Evolutionary conservation across 345 rosid species (phyloP).

Genomic region (Hevea brasiliensis): DNA sequence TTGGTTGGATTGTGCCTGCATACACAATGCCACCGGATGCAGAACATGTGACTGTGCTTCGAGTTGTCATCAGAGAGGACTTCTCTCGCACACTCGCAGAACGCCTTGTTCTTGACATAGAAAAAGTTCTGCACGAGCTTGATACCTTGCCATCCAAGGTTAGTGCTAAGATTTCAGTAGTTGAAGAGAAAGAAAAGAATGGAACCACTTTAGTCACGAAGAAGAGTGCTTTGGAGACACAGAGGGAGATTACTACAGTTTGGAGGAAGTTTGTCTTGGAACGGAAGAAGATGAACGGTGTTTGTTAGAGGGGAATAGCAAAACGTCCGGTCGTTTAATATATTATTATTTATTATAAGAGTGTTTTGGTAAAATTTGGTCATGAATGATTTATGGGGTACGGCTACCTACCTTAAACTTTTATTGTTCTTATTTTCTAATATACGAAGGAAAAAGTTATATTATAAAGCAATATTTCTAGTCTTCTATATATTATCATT

Average conservation of each 20-base stretch:
- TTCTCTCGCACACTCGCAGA: slow-evolving; percentile 32
- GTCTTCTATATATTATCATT: too few relatives aligned
- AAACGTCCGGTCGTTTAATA: neutral
- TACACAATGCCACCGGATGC: slow-evolving; percentile 38
- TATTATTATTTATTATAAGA: neutral
- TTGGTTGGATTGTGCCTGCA: slow-evolving; percentile 38
- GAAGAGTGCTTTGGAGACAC: slow-evolving; percentile 19
- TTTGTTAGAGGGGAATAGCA: neutral
- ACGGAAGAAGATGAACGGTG: slow-evolving; percentile 29
- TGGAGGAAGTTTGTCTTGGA: slow-evolving; percentile 30
- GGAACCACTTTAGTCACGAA: neutral
- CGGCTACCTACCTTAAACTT: too few relatives aligned
- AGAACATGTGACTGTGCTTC: slow-evolving; percentile 29
- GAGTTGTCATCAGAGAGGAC: slow-evolving; percentile 32
- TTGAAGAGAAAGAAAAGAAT: neutral
- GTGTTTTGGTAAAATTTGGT: neutral
- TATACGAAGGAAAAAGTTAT: too few relatives aligned
- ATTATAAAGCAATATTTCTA: too few relatives aligned
- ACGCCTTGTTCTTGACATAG: slow-evolving; percentile 27
- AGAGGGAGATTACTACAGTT: slow-evolving; percentile 23
- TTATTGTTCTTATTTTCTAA: too few relatives aligned
- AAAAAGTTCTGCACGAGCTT: slow-evolving; percentile 26
- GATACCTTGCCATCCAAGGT: slow-evolving; percentile 23
- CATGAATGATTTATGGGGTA: neutral
- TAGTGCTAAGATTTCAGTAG: neutral